Conservation (phyloP, 306 rosid genomes). For the Notholithocarpus densiflorus region DNA sequence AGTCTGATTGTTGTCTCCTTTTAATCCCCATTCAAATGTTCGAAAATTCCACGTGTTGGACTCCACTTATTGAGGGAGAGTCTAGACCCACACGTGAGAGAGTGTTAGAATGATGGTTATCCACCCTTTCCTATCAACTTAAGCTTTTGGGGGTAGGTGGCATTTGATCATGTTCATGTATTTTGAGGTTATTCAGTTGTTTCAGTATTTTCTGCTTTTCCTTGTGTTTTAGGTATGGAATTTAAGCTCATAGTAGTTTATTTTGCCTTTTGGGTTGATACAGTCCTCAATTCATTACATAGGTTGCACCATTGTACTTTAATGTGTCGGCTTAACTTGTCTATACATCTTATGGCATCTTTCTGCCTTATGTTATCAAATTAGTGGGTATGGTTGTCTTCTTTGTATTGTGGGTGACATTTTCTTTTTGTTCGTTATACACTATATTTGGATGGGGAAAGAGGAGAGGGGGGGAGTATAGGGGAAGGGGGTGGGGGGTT, state of each 20-base stretch:
- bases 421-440: not conserved
- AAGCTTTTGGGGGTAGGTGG: too few relatives aligned
- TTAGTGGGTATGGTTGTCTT: not conserved
- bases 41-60: too few relatives aligned
- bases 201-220: not conserved
- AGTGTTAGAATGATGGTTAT: too few relatives aligned
- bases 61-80: too few relatives aligned
- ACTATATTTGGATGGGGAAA: too few relatives aligned
- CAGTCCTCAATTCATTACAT: not conserved
- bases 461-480: too few relatives aligned
- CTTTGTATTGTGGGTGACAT: not conserved
- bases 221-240: not conserved
- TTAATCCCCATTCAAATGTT: too few relatives aligned
- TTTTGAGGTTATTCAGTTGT: not conserved
- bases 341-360: slow-evolving; percentile 4
- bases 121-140: too few relatives aligned
- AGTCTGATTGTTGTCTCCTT: too few relatives aligned
- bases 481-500: too few relatives aligned
- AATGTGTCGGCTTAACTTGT: slow-evolving; percentile 8
- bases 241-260: not conserved
- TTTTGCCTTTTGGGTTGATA: not conserved
- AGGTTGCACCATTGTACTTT: not conserved
- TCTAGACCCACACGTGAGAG: too few relatives aligned
- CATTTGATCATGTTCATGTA: not conserved
- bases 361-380: not conserved